Base-by-base conservation (phyloP, 192 early-diverging fungal species). In the Coemansia sp. region DNA sequence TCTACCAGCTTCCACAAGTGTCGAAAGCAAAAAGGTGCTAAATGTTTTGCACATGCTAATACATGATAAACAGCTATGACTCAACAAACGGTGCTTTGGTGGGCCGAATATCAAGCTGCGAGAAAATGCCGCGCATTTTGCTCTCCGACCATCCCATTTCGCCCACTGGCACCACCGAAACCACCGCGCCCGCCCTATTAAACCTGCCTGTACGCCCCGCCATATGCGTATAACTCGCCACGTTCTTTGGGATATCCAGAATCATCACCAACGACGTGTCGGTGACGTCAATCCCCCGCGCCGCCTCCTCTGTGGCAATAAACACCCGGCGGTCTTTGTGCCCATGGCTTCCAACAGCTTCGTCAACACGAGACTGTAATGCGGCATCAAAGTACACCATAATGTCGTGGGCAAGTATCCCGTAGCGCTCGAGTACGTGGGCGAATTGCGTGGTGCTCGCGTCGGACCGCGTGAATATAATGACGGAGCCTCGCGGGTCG, bases 211-310 rank as follows among this genome's bases (percentile, higher is more conserved):
- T 87, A 15, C 95, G 76, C 19, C 95, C 93, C 1, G 93, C 88
- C 88, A 95, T 90, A 59, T 98, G 95, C 9, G 92, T 62, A 69
- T 94, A 98, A 54, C 86, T 88, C 5, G 84, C 75, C 21, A 84
- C 70, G 0, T 81, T 84, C 11, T 85, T 82, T 3, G 93, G 91
- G 7, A 87, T 63, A n/a, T 90, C 93, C 2, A 95, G 73, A 58
- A 98, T 88, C 29, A 92, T 88, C 5, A 98, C 92, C 69, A 93
- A 87, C 2, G 88, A 86, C 1, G 90, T 78, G 59, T 83, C 73
- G 0, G 90, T 90, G 23, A 98, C 64, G 74, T 98, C 95, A 6
- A 98, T 66, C 7, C 95, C 95, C 12, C 94, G 82, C 1, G 92
- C 89, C 49, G 87, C 87, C 41, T 83, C 83, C 65, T 95, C 93